These are phyloP conservation scores for Metarhizium brunneum DNA, from an alignment of 2,329 filamentous ascomycete genomes.

Conservation along the genomic window DNA sequence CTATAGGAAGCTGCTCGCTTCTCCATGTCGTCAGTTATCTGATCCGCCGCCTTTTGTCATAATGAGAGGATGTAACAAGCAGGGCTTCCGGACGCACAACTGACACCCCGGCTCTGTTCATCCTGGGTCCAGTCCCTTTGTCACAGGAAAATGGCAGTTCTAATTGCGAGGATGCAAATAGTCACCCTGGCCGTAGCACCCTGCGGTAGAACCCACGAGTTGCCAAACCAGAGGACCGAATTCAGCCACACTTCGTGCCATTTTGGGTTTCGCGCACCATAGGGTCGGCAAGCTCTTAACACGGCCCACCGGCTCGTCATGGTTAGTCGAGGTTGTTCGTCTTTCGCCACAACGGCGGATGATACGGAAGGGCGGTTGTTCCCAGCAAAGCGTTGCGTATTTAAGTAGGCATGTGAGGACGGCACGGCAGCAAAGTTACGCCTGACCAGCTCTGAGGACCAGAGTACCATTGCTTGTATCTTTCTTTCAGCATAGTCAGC, in stretches of 20 bases:
- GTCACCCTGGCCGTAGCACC: not conserved
- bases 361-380: too few relatives aligned
- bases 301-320: not conserved
- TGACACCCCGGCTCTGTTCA: not conserved
- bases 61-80: too few relatives aligned
- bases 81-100: not conserved
- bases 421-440: too few relatives aligned
- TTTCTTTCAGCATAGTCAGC: too few relatives aligned
- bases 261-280: not conserved
- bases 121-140: not conserved
- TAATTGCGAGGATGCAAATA: not conserved
- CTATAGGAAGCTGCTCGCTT: too few relatives aligned
- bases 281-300: not conserved
- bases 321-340: not conserved
- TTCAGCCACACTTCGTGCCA: not conserved
- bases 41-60: too few relatives aligned
- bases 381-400: too few relatives aligned
- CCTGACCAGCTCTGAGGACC: too few relatives aligned
- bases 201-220: not conserved
- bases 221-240: not conserved
- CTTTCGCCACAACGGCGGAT: not conserved
- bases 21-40: too few relatives aligned
- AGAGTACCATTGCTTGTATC: too few relatives aligned
- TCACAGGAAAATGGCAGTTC: not conserved
- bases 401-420: too few relatives aligned